Evolutionary conservation across 176 grass and related monocot genomes (phyloP), one percentile per base, ranked within the genome.

Genomic region (Triticum timopheevii): DNA sequence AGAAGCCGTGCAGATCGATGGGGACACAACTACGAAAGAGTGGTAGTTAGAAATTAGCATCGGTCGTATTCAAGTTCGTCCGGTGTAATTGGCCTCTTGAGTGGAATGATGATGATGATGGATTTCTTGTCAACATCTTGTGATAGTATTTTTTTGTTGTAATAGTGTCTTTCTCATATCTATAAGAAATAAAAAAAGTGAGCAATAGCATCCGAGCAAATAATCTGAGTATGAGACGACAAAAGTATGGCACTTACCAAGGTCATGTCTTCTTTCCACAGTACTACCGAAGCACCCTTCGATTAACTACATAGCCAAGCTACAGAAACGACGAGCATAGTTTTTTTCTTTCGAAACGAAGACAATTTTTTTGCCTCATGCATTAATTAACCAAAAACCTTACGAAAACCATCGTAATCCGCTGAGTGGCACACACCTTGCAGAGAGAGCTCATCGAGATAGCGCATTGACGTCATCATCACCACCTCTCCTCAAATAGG

Each of bases 91-190:
- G 90, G 92, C 67, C 96, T 92, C 86, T 96, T 98, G 30, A 94
- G 92, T 7, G 97, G 90, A 86, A 98, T 91, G 39, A 42, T 1
- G 69, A 98, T 91, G 39, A 42, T 1, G 69, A 96, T 90, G 40
- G 94, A 98, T 3, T 45, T 45, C 80, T 94, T 96, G 76, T 96
- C 97, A 0, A 94, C 92, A 61, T 98, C 97, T 80, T 92, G 86
- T 25, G 97, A 98, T 78, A 31, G 31, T 31, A 31, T 31, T 31
- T 31, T 31, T 31, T 31, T 31, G 31, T 80, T 92, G 86, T 25
- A 94, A 98, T 78, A 98, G 74, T n/a, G 97, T 92, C 65, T 98
- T 98, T 39, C 94, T 89, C 97, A 98, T 98, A 91, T 98, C 97
- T 98, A 35, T n/a, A 82, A 28, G 56, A 68, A 22, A 44, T 68